phyloP scores from a whole-genome alignment of 176 grass and related monocot species.

The Stipa capillata region DNA sequence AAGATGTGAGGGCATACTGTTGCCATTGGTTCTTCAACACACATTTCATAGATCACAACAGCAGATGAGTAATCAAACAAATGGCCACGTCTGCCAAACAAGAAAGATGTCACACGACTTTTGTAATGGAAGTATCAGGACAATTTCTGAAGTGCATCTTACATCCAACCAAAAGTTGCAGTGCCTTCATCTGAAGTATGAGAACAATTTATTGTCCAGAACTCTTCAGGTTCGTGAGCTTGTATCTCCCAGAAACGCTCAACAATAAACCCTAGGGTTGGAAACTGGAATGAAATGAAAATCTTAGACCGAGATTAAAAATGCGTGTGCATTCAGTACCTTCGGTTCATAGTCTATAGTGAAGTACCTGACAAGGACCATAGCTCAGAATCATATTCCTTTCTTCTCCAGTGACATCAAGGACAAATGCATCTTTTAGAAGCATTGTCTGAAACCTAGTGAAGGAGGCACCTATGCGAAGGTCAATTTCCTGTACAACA shows the following conservation, averaged over 20 bases:
- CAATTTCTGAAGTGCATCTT: constrained; percentile 27
- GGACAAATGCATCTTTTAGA: constrained; percentile 86
- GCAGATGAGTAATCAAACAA: constrained; percentile 80
- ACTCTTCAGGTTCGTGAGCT: constrained; percentile 91
- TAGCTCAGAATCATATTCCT: constrained; percentile 90
- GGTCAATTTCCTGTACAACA: constrained; percentile 79
- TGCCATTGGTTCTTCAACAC: constrained; percentile 86
- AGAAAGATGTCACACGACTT: constrained; percentile 22
- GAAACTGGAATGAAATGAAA: constrained; percentile 56
- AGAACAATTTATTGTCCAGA: constrained; percentile 97
- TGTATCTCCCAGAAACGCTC: constrained; percentile 96
- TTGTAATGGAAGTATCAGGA: neutral
- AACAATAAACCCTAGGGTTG: constrained; percentile 97
- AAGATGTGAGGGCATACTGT: constrained; percentile 51
- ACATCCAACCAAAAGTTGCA: constrained; percentile 80
- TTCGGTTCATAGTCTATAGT: neutral
- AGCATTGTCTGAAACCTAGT: constrained; percentile 98
- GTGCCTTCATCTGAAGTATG: constrained; percentile 93
- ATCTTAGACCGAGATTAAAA: constrained; percentile 16
- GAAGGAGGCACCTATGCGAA: constrained; percentile 93
- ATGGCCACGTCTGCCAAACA: constrained; percentile 67
- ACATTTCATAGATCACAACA: constrained; percentile 91
- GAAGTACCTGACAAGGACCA: constrained; percentile 90
- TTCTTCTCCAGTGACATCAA: constrained; percentile 61
- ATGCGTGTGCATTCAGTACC: neutral